phyloP scores from a whole-genome alignment of 306 rosid species.

The Trifolium subterraneum region DNA sequence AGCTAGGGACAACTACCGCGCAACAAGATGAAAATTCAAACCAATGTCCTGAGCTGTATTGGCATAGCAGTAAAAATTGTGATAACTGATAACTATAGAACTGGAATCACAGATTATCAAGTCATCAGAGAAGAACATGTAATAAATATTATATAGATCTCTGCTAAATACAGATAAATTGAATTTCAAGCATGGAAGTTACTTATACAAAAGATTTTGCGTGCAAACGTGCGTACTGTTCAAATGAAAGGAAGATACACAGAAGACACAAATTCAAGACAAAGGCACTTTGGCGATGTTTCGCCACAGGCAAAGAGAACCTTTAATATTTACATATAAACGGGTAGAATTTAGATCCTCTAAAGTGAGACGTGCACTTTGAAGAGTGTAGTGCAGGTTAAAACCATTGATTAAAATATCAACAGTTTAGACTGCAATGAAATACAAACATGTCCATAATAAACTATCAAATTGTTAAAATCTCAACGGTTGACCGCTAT shows the following conservation, averaged over 20 bases:
- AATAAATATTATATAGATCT: conserved; percentile 19
- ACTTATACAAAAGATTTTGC: conserved; percentile 37
- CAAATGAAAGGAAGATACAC: conserved; percentile 4
- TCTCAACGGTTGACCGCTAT: background rate
- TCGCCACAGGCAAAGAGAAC: conserved; percentile 6
- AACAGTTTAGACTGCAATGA: background rate
- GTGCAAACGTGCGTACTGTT: conserved; percentile 6
- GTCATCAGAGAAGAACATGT: conserved; percentile 38
- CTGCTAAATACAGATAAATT: conserved; percentile 44
- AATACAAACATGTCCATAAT: background rate
- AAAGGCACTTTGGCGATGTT: background rate
- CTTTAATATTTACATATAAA: conserved; percentile 41
- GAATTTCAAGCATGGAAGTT: conserved; percentile 1
- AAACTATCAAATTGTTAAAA: conserved; percentile 8
- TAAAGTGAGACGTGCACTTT: background rate
- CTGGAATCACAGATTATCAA: conserved; percentile 30
- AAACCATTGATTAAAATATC: no score
- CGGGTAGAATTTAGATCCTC: background rate
- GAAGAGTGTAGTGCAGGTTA: background rate
- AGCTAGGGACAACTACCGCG: no score
- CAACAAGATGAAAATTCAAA: no score
- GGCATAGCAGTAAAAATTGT: background rate
- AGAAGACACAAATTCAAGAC: conserved; percentile 27
- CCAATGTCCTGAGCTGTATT: background rate
- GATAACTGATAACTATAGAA: background rate